A percentile compares a stretch with the other conserved stretches of the same genome.
Evolutionary conservation across 305 asterid genomes (phyloP).

Genomic region (Fraxinus sp.): DNA sequence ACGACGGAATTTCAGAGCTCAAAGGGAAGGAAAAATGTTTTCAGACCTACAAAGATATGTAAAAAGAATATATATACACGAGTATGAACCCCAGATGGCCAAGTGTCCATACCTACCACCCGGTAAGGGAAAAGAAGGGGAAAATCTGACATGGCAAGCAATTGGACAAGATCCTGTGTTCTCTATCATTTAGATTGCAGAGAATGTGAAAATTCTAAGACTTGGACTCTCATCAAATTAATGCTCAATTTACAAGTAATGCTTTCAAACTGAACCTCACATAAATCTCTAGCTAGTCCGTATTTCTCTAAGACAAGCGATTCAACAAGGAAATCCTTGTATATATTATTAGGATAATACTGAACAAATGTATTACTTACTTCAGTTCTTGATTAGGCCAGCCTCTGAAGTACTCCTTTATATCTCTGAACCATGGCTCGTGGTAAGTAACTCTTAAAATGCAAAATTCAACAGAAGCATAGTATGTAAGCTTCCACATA

Average conservation of each 20-base stretch:
- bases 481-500: conserved; percentile 77
- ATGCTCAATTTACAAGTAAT: background rate
- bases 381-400: conserved; percentile 78
- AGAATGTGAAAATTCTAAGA: background rate
- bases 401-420: conserved; percentile 47
- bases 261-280: background rate
- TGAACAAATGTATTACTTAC: conserved; percentile 33
- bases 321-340: conserved; percentile 3
- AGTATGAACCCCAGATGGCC: background rate
- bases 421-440: conserved; percentile 62
- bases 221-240: background rate
- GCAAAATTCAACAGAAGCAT: conserved; percentile 53
- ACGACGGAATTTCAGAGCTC: background rate
- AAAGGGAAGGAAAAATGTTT: background rate
- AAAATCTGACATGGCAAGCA: background rate
- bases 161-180: background rate
- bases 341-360: background rate
- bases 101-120: background rate
- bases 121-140: background rate
- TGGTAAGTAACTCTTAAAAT: conserved; percentile 39
- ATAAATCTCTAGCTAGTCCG: background rate
- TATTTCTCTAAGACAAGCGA: background rate
- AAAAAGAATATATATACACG: background rate
- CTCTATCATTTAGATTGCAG: background rate
- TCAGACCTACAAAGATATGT: background rate